Percentiles rank a stretch among this genome's conserved stretches.
phyloP scores from a whole-genome alignment of 2,329 filamentous ascomycete species.

The Scorias spongiosa region DNA sequence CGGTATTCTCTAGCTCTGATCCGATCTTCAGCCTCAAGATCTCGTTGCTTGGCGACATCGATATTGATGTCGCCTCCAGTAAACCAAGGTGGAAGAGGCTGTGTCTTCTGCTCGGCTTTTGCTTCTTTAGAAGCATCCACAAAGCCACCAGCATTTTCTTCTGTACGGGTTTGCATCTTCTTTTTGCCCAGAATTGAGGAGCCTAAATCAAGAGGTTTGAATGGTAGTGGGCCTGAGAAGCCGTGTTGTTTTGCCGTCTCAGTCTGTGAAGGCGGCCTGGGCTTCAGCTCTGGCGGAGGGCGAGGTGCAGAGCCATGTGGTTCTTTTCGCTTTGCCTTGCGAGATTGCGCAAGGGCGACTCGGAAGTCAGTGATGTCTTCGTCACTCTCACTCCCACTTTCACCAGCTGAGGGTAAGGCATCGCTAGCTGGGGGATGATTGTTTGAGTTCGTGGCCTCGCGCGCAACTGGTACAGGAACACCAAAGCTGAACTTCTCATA shows the following conservation, averaged over 20 bases:
- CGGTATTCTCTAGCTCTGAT: constrained; percentile 43
- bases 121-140: constrained; percentile 23
- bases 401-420: not conserved
- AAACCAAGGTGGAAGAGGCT: constrained; percentile 66
- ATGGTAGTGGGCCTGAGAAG: constrained; percentile 73
- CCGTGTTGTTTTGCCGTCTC: constrained; percentile 34
- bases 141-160: constrained; percentile 50
- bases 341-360: constrained; percentile 57
- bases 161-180: constrained; percentile 37
- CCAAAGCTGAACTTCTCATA: constrained; percentile 22
- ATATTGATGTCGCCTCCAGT: constrained; percentile 34
- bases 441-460: constrained; percentile 21
- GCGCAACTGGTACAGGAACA: constrained; percentile 15
- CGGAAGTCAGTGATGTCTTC: constrained; percentile 68
- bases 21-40: constrained; percentile 29
- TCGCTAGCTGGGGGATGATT: not conserved
- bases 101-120: constrained; percentile 28
- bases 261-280: constrained; percentile 20
- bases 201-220: constrained; percentile 63
- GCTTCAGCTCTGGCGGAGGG: constrained; percentile 9
- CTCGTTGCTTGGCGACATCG: constrained; percentile 40
- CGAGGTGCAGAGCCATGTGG: constrained; percentile 4
- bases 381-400: constrained; percentile 35
- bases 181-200: constrained; percentile 40
- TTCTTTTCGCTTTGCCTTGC: constrained; percentile 25